These are phyloP conservation scores for Pisolithus microcarpus DNA, from an alignment of 768 basidiomycete species.

Conservation along the genomic window DNA sequence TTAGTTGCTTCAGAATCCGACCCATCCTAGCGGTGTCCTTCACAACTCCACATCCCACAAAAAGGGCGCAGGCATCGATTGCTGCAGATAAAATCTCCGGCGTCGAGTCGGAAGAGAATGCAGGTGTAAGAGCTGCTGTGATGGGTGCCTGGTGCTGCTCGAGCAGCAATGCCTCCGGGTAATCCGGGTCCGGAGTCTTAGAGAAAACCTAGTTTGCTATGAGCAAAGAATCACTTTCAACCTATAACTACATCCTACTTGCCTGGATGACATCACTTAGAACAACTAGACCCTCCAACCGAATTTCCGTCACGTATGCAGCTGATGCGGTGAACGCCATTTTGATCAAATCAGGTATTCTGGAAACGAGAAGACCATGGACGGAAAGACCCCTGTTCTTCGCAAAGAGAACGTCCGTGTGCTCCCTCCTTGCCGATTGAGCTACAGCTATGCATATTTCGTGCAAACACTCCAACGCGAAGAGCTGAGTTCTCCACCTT, in stretches of 20 bases:
- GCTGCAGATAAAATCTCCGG: slow-evolving; percentile 93
- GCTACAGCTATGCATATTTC: slow-evolving; percentile 75
- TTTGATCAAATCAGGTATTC: slow-evolving; percentile 88
- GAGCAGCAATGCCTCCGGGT: slow-evolving; percentile 79
- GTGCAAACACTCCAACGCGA: slow-evolving; percentile 89
- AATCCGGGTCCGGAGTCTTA: slow-evolving; percentile 82
- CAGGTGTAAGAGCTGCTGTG: slow-evolving; percentile 93
- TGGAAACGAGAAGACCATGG: slow-evolving; percentile 66
- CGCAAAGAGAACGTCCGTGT: slow-evolving; percentile 73
- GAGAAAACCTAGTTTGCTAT: slow-evolving; percentile 66
- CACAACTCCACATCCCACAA: slow-evolving; percentile 91
- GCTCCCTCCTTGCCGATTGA: slow-evolving; percentile 69
- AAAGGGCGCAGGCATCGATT: slow-evolving; percentile 88
- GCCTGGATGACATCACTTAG: slow-evolving; percentile 91
- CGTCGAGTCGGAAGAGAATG: slow-evolving; percentile 91
- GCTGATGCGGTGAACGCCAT: slow-evolving; percentile 98
- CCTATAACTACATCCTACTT: slow-evolving; percentile 5
- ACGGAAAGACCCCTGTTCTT: slow-evolving; percentile 49
- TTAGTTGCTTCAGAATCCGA: slow-evolving; percentile 83
- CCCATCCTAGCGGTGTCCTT: slow-evolving; percentile 91
- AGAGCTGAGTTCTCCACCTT: slow-evolving; percentile 94
- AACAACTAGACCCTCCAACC: slow-evolving; percentile 84
- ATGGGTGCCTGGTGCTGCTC: slow-evolving; percentile 99
- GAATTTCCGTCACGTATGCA: slow-evolving; percentile 92
- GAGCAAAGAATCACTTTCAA: slow-evolving; percentile 1